Evolutionary conservation across 768 basidiomycete genomes (phyloP).

Genomic region (Infundibulicybe gibba): DNA sequence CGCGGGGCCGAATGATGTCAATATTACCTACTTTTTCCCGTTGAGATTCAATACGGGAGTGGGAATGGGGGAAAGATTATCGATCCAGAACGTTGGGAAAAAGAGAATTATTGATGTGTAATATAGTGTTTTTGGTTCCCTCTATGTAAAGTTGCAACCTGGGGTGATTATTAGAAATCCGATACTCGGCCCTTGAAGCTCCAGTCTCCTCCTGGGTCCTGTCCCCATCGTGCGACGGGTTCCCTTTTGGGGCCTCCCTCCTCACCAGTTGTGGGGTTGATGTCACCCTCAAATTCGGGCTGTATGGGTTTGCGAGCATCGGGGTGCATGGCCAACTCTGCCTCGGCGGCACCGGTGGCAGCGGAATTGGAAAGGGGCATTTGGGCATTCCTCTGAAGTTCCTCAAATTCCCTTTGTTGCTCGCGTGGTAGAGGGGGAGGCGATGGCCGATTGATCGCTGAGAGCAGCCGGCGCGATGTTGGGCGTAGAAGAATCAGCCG

Average conservation of each 20-base stretch:
- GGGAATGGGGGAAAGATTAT: too few relatives aligned
- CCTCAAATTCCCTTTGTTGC: slow-evolving; percentile 84
- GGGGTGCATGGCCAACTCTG: slow-evolving; percentile 56
- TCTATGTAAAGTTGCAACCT: too few relatives aligned
- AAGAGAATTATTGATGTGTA: too few relatives aligned
- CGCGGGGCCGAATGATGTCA: too few relatives aligned
- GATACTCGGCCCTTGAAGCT: slow-evolving; percentile 88
- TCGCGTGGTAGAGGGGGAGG: slow-evolving; percentile 74
- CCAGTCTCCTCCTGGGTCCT: slow-evolving; percentile 71
- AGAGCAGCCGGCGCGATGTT: slow-evolving; percentile 16
- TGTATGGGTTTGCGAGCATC: slow-evolving; percentile 58
- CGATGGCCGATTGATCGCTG: slow-evolving; percentile 51
- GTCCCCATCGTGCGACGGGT: slow-evolving; percentile 61
- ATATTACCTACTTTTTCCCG: too few relatives aligned
- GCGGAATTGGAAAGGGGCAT: slow-evolving; percentile 29
- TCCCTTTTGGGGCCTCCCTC: slow-evolving; percentile 85
- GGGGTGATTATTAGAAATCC: slow-evolving; percentile 54
- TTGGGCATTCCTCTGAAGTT: slow-evolving; percentile 66
- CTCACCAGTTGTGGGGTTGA: slow-evolving; percentile 83
- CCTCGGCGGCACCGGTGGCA: slow-evolving; percentile 28
- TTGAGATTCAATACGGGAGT: too few relatives aligned
- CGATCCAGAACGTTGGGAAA: too few relatives aligned
- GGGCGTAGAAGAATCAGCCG: neutral
- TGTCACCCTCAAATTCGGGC: slow-evolving; percentile 76
- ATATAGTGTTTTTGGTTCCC: too few relatives aligned